These are phyloP conservation scores for Vararia minispora DNA, from an alignment of 768 basidiomycete species.

Conservation along the genomic window DNA sequence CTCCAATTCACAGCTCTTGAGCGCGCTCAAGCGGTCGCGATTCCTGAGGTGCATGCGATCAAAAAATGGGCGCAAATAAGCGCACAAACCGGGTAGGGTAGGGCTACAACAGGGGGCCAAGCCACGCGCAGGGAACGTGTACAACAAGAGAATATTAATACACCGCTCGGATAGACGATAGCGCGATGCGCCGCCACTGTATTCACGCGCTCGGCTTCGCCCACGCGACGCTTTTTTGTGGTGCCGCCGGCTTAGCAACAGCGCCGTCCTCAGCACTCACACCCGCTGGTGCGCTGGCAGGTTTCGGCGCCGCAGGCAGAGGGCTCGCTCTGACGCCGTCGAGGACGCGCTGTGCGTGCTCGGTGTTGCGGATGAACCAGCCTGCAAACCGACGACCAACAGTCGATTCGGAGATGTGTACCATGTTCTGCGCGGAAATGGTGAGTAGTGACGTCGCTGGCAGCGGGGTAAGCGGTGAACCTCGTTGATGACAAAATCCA, in stretches of 20 bases:
- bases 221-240: constrained; percentile 14
- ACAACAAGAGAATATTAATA: no score
- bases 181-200: no score
- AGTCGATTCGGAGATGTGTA: constrained; percentile 91
- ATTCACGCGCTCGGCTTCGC: not conserved
- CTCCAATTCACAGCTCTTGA: no score
- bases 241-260: constrained; percentile 5
- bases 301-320: constrained; percentile 27
- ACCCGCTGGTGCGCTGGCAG: constrained; percentile 2
- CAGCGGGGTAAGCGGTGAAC: constrained; percentile 31
- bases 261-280: constrained; percentile 2
- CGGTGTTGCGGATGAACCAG: constrained; percentile 96
- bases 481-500: constrained; percentile 93
- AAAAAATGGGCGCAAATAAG: no score
- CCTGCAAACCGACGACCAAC: constrained; percentile 89
- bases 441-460: not conserved
- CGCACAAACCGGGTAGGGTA: no score
- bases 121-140: no score
- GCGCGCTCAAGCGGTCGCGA: no score
- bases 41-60: no score
- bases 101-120: no score
- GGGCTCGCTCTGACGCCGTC: constrained; percentile 61
- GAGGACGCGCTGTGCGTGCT: constrained; percentile 78
- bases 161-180: no score
- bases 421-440: constrained; percentile 65